Evolutionary conservation across 1,284 basidiomycete species (phyloP).

Genomic region (Ganoderma lucidum): DNA sequence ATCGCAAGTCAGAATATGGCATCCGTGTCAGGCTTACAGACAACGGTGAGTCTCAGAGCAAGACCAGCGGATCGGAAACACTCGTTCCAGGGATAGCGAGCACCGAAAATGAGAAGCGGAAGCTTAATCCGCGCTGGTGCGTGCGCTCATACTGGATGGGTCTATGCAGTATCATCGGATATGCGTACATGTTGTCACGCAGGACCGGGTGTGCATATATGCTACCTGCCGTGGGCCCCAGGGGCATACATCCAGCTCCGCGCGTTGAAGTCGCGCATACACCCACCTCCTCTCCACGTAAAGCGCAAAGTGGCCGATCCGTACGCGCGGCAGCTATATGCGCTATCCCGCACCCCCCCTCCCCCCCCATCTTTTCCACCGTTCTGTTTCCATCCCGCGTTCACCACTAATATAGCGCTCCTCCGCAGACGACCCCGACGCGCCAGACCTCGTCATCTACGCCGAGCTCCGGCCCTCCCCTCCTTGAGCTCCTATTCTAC

Average conservation of each 20-base stretch:
- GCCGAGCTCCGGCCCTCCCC: slow-evolving; percentile 51
- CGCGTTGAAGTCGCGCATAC: not conserved
- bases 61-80: too few relatives aligned
- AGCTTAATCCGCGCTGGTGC: not conserved
- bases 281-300: not conserved
- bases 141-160: too few relatives aligned
- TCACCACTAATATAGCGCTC: not conserved
- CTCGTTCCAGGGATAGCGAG: too few relatives aligned
- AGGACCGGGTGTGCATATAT: not conserved
- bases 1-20: slow-evolving; percentile 54
- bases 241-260: not conserved
- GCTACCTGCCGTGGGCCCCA: too few relatives aligned
- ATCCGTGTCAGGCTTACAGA: slow-evolving; percentile 76
- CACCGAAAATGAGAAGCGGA: too few relatives aligned
- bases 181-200: not conserved
- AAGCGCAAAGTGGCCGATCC: too few relatives aligned
- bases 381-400: too few relatives aligned
- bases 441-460: slow-evolving; percentile 74
- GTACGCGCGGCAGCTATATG: not conserved
- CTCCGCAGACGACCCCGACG: slow-evolving; percentile 63
- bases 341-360: not conserved
- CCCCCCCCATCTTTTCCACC: not conserved
- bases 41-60: slow-evolving; percentile 51
- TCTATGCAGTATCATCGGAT: not conserved
- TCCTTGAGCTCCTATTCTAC: not conserved